A percentile compares a stretch with the other conserved stretches of the same genome.
These are phyloP conservation scores for Colletotrichum scovillei DNA, from an alignment of 2,329 filamentous ascomycete genomes.

Conservation along the genomic window DNA sequence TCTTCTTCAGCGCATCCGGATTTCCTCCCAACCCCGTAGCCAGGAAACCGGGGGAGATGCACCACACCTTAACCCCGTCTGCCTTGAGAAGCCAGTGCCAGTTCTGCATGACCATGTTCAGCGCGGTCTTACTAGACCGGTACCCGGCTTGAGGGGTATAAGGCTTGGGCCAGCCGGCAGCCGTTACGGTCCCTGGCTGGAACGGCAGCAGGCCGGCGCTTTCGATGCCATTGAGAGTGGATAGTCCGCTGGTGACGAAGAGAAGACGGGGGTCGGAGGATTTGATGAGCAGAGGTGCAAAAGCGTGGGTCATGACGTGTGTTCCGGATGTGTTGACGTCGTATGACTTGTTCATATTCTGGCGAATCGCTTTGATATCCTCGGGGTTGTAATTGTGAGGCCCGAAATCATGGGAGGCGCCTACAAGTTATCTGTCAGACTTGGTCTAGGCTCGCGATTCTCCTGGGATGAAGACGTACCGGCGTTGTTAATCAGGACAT, in stretches of 20 bases:
- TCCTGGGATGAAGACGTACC: conserved; percentile 38
- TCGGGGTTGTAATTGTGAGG: conserved; percentile 51
- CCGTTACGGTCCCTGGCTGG: conserved; percentile 48
- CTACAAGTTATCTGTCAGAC: not conserved
- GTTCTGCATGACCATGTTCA: conserved; percentile 62
- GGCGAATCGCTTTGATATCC: conserved; percentile 44
- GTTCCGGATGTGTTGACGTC: conserved; percentile 63
- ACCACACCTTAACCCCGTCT: conserved; percentile 63
- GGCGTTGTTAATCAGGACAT: conserved; percentile 49
- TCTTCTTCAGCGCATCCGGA: conserved; percentile 44
- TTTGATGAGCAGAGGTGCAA: conserved; percentile 55
- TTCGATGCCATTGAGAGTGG: conserved; percentile 46
- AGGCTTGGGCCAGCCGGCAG: conserved; percentile 59
- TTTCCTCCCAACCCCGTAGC: conserved; percentile 56
- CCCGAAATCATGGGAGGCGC: conserved; percentile 33
- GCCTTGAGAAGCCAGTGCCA: conserved; percentile 53
- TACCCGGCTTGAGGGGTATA: conserved; percentile 43
- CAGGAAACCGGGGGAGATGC: conserved; percentile 59
- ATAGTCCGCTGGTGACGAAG: conserved; percentile 58
- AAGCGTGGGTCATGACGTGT: conserved; percentile 48
- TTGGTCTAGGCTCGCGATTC: not conserved
- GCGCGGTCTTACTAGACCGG: conserved; percentile 53
- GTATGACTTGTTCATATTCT: conserved; percentile 57
- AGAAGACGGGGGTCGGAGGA: conserved; percentile 55
- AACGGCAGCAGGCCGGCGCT: conserved; percentile 34